Base-by-base conservation (phyloP, 2,329 filamentous ascomycete genomes). In the Cadophora sp. region DNA sequence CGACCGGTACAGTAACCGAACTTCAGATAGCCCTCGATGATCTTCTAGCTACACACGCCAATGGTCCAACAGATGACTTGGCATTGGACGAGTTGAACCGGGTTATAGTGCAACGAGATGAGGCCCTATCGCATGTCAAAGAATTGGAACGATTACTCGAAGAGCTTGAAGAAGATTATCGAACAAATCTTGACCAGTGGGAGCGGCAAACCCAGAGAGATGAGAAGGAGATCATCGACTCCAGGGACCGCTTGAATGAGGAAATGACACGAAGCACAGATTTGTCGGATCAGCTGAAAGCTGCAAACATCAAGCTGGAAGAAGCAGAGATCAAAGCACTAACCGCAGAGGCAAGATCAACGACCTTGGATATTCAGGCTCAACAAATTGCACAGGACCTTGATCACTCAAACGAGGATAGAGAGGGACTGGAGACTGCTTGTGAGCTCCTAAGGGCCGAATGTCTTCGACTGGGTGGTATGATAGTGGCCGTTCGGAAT, bases 111-210 rank as follows among this genome's bases (percentile, higher is more conserved):
- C 40, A 64, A 43, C 62, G 62, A 29, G 62, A 64, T 29, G 22
- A 31, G 24, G 62, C 62, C 9, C 22, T 64, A 11, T 22, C 34
- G 22, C 62, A 51, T 40, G 62, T 55, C 9, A 64, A 11, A 16
- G 12, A 27, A 24, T 4, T 64, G 22, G 62, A 64, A 31, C 48
- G 26, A 9, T 24, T 56, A 22, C 62, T 64, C 12, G 24, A 46
- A 24, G 62, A 64, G 29, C 31, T 64, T 9, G 62, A 64, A 31
- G 62, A 56, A 11, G 62, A 64, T 24, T 64, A 64, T 37, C 48
- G 62, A 8, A 55, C 55, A 22, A 64, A 64, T 22, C 50, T 64
- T 14, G 62, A 64, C 53, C 50, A 64, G 22, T 64, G 62, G 62
- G 62, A 64, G 26, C 22, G 22, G 12, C 62, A 64, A 46, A 64